Evolutionary conservation across 2,329 filamentous ascomycete species (phyloP), one percentile per base, ranked within the genome.

Genomic region (Microcyclospora tardicrescens): DNA sequence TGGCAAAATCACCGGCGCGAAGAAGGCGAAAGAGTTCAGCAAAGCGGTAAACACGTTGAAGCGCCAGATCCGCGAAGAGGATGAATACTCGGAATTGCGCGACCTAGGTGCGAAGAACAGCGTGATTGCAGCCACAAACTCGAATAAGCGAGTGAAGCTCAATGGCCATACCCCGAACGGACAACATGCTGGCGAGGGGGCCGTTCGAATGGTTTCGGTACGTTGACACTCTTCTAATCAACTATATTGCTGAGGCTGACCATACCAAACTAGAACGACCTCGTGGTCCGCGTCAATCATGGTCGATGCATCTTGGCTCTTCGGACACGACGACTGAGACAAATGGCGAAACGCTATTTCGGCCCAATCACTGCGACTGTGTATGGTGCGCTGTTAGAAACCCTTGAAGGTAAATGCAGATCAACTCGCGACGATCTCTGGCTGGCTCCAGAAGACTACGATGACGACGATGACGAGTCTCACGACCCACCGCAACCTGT

Each of bases 291-390:
- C 19, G 68, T 95, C 39, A 95, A 94, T 56, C 80, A 84, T 53
- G 81, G 87, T 40, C 93, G 89, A 59, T 84, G 85, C 42, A 68
- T 80, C 6, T 83, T 95, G 9, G 78, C 83, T 36, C 68, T 94
- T 45, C 83, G 89, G 40, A 94, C 85, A 51, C 73, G 79, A 46
- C 75, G 77, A 14, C 75, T 96, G 2, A 75, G 80, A 37, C 69
- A 77, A n/a, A 73, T 86, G 40, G 84, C 78, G 1, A 71, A 77
- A 37, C 75, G 81, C 38, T 69, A 73, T 27, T 71, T 91, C 14
- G 83, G 86, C 33, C 69, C 77, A 31, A 77, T 73, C 1, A 93
- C 87, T 1, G 79, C 81, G 1, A 71, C 79, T 43, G 76, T 96
- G 1, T 96, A 94, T 56, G 75, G 74, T 29, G 73, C 77, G 11